These are phyloP conservation scores for Volvox carteri DNA, from an alignment of 163 green algal species.

Conservation along the genomic window DNA sequence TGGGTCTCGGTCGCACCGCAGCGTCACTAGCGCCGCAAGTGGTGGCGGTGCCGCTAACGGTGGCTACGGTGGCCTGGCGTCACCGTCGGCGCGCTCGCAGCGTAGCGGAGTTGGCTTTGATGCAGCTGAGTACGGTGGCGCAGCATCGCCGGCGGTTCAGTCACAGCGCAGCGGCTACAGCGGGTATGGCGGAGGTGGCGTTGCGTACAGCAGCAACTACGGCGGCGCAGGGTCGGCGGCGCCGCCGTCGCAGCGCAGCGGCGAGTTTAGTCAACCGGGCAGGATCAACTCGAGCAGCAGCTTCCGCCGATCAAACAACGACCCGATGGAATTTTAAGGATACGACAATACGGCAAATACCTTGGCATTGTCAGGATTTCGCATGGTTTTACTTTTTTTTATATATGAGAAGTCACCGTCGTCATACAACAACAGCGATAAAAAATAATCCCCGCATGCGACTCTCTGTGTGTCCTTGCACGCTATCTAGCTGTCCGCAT, in stretches of 20 bases:
- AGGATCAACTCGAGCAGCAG: not conserved
- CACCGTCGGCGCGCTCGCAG: not conserved
- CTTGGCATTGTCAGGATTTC: too few relatives aligned
- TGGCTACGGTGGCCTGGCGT: not conserved
- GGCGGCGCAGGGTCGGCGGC: not conserved
- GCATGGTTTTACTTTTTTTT: too few relatives aligned
- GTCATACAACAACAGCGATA: too few relatives aligned
- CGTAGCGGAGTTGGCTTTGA: too few relatives aligned
- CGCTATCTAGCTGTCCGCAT: too few relatives aligned
- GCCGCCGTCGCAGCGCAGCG: not conserved
- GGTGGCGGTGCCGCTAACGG: not conserved
- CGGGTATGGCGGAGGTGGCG: not conserved
- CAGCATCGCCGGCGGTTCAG: not conserved
- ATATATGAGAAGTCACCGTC: too few relatives aligned
- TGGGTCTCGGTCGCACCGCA: not conserved
- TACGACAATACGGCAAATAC: too few relatives aligned
- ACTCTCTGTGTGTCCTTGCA: too few relatives aligned
- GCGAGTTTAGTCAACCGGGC: not conserved
- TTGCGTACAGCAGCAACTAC: not conserved
- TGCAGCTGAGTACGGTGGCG: too few relatives aligned
- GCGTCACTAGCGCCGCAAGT: not conserved
- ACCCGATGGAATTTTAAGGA: slow-evolving; percentile 9
- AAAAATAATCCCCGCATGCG: too few relatives aligned
- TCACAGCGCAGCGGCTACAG: not conserved
- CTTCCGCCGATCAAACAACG: not conserved